Percentiles rank a stretch among this genome's conserved stretches.
These are phyloP conservation scores for Megacollybia platyphylla DNA, from an alignment of 1,284 basidiomycete species.

Conservation along the genomic window DNA sequence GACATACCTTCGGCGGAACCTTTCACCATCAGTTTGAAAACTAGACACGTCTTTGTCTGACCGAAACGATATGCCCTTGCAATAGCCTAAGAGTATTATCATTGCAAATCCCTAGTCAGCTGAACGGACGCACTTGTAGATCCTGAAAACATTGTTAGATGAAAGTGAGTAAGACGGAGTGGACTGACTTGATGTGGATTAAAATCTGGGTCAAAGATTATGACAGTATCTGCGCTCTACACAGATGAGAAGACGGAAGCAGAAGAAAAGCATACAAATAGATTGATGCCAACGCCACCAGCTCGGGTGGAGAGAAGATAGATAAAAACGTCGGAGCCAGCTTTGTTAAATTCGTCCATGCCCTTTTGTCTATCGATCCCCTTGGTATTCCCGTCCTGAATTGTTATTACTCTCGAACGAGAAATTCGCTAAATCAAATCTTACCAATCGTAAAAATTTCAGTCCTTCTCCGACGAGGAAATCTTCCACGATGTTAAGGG, in stretches of 20 bases:
- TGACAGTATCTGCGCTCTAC: conserved; percentile 78
- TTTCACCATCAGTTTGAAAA: conserved; percentile 89
- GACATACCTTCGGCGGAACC: conserved; percentile 71
- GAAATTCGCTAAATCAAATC: neutral
- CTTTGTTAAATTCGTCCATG: conserved; percentile 90
- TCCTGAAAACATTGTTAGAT: neutral
- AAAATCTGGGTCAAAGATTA: conserved; percentile 89
- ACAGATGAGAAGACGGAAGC: neutral
- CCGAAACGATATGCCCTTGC: conserved; percentile 80
- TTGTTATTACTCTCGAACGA: conserved; percentile 1
- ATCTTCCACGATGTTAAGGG: conserved; percentile 85
- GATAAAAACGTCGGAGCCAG: conserved; percentile 79
- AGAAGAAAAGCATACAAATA: conserved; percentile 29
- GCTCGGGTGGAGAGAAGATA: conserved; percentile 91
- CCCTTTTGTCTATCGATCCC: conserved; percentile 81
- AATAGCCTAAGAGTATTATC: conserved; percentile 53
- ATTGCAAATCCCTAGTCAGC: neutral
- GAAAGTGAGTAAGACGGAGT: conserved; percentile 4
- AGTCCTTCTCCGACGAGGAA: conserved; percentile 85
- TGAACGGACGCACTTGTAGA: neutral
- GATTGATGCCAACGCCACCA: conserved; percentile 86
- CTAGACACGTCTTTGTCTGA: conserved; percentile 72
- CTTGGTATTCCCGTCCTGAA: conserved; percentile 83
- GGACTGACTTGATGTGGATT: conserved; percentile 79
- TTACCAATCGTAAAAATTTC: conserved; percentile 81